Base-by-base conservation (phyloP, 2,329 filamentous ascomycete species). In the Aspergillus hortae region DNA sequence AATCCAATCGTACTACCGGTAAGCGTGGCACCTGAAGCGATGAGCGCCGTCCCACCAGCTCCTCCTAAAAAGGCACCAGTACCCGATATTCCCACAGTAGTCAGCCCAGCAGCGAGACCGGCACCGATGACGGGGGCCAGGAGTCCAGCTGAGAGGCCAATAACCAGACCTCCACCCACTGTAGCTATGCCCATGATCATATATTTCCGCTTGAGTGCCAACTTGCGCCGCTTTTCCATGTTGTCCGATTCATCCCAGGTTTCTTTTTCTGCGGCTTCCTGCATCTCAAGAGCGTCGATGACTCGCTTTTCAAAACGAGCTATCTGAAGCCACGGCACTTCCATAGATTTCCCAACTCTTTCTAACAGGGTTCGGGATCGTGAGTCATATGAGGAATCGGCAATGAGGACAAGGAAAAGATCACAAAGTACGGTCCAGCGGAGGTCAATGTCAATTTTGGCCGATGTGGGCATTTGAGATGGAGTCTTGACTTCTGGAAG, bases 211-310 rank as follows among this genome's bases (percentile, higher is more conserved):
- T 89, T 96, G 54, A 92, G 77, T 1, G 89, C 90, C 65, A 84
- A 75, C 69, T 96, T 96, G 47, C 89, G 82, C 44, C 94, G 84
- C 53, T 79, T 82, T 69, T 96, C 90, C 80, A 97, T 90, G 67
- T 97, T 91, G 58, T 95, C 90, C 10, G 94, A 87, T 69, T 99
- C 94, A 60, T 96, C 95, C 94, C 94, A 99, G 57, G 92, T 96
- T 73, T 99, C 94, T 64, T 92, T 95, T 57, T 91, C 88, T 5
- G 90, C 90, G 44, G 89, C 86, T 70, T 97, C 91, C 72, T 97
- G 92, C 90, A 99, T 96, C 71, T 99, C 94, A 19, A 99, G 77
- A 1, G 94, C 91, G 71, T 99, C 94, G 6, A 94, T 96, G 5
- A 99, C 90, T 48, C 91, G 87, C 74, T 96, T 97, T 74, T 99